Conservation (phyloP, 495 filamentous ascomycete genomes). For the Hyaloscypha hepaticicola region DNA sequence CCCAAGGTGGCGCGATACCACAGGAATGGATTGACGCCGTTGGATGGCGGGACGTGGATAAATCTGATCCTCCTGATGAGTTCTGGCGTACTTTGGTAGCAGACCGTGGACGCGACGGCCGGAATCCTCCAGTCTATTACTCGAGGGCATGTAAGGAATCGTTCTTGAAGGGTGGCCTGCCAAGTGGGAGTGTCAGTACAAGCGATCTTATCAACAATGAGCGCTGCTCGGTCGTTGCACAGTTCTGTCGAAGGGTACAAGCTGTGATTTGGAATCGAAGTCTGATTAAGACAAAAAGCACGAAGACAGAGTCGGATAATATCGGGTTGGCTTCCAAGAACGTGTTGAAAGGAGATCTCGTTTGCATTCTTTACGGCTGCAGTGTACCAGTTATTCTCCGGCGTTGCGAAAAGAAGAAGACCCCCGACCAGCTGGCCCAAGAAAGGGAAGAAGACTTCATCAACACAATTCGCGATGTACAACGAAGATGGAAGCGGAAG, state of each 20-base stretch:
- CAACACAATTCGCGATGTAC: not conserved
- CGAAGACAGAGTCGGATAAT: not conserved
- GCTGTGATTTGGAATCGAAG: conserved; percentile 34
- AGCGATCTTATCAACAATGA: conserved; percentile 2
- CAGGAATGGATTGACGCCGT: not conserved
- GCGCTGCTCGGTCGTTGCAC: conserved; percentile 20
- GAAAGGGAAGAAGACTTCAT: not conserved
- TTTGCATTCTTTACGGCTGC: conserved; percentile 41
- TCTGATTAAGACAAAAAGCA: conserved; percentile 15
- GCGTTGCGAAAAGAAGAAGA: not conserved
- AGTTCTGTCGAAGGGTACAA: conserved; percentile 31
- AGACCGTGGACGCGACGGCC: not conserved
- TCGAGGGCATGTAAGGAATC: not conserved
- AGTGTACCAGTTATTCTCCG: not conserved
- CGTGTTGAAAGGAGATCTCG: conserved; percentile 32
- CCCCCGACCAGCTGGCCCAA: not conserved
- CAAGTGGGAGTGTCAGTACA: not conserved
- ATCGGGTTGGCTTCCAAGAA: conserved; percentile 28
- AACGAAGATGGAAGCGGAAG: not conserved
- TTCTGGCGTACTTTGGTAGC: conserved; percentile 4
- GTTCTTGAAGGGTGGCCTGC: not conserved
- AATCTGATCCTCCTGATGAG: not conserved
- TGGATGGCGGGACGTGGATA: not conserved
- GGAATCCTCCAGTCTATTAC: conserved; percentile 4
- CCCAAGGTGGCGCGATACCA: not conserved